These are phyloP conservation scores for Phytophthora agathidicida DNA, from an alignment of 352 stramenopile genomes.

Conservation along the genomic window DNA sequence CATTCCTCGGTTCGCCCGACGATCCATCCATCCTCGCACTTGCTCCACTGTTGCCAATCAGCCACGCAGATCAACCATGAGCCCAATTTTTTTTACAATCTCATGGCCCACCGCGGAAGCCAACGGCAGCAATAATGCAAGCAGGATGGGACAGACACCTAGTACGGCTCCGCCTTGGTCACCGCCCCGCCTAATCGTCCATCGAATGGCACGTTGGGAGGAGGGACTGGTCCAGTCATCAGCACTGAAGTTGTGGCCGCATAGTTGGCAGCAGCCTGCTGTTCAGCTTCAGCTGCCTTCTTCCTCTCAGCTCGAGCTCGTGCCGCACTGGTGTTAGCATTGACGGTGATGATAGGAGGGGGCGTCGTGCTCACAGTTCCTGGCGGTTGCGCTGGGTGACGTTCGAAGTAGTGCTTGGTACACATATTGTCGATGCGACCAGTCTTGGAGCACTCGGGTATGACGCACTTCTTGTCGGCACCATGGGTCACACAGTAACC, in stretches of 20 bases:
- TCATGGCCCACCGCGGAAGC: constrained; percentile 11
- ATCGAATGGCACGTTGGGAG: constrained; percentile 21
- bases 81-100: constrained; percentile 28
- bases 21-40: constrained; percentile 16
- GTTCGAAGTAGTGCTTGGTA: constrained; percentile 88
- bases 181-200: constrained; percentile 24
- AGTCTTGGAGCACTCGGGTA: constrained; percentile 83
- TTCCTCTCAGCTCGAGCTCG: constrained; percentile 42
- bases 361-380: constrained; percentile 41
- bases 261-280: constrained; percentile 30
- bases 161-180: constrained; percentile 38
- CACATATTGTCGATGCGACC: constrained; percentile 84
- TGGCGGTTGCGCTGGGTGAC: constrained; percentile 57
- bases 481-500: constrained; percentile 85
- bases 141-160: constrained; percentile 10
- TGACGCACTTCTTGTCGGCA: constrained; percentile 82
- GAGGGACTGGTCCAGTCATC: constrained; percentile 21
- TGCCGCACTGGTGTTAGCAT: constrained; percentile 40
- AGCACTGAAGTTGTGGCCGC: constrained; percentile 28
- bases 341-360: constrained; percentile 42
- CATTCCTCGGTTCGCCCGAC: constrained; percentile 34
- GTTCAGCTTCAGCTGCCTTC: constrained; percentile 32
- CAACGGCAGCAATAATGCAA: constrained; percentile 11
- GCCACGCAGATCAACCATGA: constrained; percentile 10
- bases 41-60: constrained; percentile 8